Conservation (phyloP, 441 rosid genomes). For the Oxalis stricta region DNA sequence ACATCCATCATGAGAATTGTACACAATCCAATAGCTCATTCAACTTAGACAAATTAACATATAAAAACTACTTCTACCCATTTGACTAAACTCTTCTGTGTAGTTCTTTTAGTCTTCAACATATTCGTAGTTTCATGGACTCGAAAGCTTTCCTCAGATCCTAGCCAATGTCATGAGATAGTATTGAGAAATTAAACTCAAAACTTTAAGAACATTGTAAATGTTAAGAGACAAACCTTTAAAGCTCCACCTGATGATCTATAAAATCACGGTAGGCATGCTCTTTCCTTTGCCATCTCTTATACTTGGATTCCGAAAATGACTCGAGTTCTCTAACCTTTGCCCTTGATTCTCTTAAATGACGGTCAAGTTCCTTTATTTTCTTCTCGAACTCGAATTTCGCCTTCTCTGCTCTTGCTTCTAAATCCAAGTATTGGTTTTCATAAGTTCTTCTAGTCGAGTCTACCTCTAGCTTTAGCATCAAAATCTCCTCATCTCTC, state of each 20-base stretch:
- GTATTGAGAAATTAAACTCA: slow-evolving; percentile 8
- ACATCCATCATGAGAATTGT: slow-evolving; percentile 8
- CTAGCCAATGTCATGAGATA: slow-evolving; percentile 23
- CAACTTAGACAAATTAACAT: slow-evolving; percentile 1
- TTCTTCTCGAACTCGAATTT: slow-evolving; percentile 38
- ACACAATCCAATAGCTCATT: slow-evolving; percentile 1
- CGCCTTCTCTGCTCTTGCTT: slow-evolving; percentile 35
- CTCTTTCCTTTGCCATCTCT: slow-evolving; percentile 60
- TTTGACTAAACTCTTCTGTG: slow-evolving; percentile 37
- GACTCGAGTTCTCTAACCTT: slow-evolving; percentile 61
- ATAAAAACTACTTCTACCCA: slow-evolving; percentile 31
- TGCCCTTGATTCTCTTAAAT: slow-evolving; percentile 37
- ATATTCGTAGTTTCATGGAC: slow-evolving; percentile 55
- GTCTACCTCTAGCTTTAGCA: slow-evolving; percentile 52
- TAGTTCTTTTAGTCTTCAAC: slow-evolving; percentile 36
- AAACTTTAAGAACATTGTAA: neutral
- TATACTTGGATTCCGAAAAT: slow-evolving; percentile 37
- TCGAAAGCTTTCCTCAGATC: slow-evolving; percentile 47
- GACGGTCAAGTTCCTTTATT: slow-evolving; percentile 45
- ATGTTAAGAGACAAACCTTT: slow-evolving; percentile 35
- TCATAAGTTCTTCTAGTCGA: slow-evolving; percentile 33
- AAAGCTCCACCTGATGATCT: slow-evolving; percentile 37
- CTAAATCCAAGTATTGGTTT: slow-evolving; percentile 37
- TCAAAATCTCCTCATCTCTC: slow-evolving; percentile 39
- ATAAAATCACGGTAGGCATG: slow-evolving; percentile 31